phyloP scores from a whole-genome alignment of 495 filamentous ascomycete species.

The Clohesyomyces aquaticus region DNA sequence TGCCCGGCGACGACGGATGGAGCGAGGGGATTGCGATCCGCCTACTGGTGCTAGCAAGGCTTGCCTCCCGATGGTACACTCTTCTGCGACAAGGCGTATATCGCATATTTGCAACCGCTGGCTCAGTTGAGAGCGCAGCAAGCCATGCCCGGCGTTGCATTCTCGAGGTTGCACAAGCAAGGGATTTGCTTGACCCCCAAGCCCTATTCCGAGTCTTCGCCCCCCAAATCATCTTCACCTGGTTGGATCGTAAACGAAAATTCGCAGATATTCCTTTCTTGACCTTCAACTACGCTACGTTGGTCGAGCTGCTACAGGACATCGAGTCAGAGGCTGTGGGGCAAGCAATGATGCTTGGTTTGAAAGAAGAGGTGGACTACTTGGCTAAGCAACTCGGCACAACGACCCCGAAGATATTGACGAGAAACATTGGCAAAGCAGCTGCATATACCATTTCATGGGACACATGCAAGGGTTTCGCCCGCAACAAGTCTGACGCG shows the following conservation, averaged over 20 bases:
- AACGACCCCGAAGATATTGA: constrained; percentile 55
- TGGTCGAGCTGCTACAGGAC: constrained; percentile 70
- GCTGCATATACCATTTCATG: constrained; percentile 82
- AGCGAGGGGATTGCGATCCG: constrained; percentile 85
- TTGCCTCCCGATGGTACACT: constrained; percentile 81
- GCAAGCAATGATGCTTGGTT: constrained; percentile 81
- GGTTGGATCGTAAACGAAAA: constrained; percentile 66
- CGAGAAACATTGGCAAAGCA: constrained; percentile 74
- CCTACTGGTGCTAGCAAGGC: constrained; percentile 69
- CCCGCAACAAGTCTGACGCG: constrained; percentile 54
- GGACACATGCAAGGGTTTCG: constrained; percentile 65
- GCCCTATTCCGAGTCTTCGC: constrained; percentile 85
- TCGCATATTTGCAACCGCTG: constrained; percentile 88
- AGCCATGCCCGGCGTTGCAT: constrained; percentile 74
- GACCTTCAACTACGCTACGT: constrained; percentile 75
- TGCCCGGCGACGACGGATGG: constrained; percentile 72
- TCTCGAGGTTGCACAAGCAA: constrained; percentile 61
- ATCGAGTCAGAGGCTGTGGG: constrained; percentile 80
- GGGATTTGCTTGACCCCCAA: constrained; percentile 65
- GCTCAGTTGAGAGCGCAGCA: constrained; percentile 62
- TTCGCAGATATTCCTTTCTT: constrained; percentile 73
- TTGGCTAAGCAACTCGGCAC: constrained; percentile 60
- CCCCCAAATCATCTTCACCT: constrained; percentile 90
- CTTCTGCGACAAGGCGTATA: constrained; percentile 83
- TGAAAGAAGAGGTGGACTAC: constrained; percentile 62